Evolutionary conservation across 2,329 filamentous ascomycete species (phyloP), one percentile per base, ranked within the genome.

Genomic region (Huntiella omanensis): DNA sequence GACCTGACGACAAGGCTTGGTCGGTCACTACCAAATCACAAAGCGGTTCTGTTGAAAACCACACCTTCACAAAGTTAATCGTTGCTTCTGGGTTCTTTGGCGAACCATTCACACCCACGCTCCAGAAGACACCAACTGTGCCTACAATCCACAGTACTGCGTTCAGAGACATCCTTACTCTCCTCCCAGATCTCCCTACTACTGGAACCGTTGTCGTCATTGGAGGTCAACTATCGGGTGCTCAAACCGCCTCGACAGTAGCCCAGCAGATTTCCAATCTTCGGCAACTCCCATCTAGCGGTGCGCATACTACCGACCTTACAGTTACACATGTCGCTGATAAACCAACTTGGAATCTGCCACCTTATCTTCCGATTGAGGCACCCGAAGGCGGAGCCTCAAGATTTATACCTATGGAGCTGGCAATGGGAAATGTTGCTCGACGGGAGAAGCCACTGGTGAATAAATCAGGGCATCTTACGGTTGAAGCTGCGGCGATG

Each of bases 171-270:
- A 58, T 81, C 2, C 54, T 66, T 19, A 57, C 57, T 6, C 57
- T 79, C 2, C 54, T 79, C 1, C 61, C 60, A 0, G 56, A 60
- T 8, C 36, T 53, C 15, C 47, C 51, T 4, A 54, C 55, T 0
- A 65, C 66, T 1, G 71, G 73, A 13, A 83, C 77, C 55, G 75
- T 91, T 12, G 65, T 85, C 1, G 66, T 92, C 0, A 73, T 86
- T 1, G 84, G 84, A 0, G 83, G 83, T 0, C 82, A 86, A 54
- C 86, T 91, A 70, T 88, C 83, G 2, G 83, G 83, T 0, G 73
- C 82, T 4, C 84, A 92, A 62, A 79, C 80, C 42, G 79, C 83
- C 0, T 77, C 75, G 7, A 76, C 77, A 2, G 72, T 87, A 43
- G 82, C 81, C 8, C 67, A 75, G 4, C 75, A 86, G 51, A 59